Conservation (phyloP, 2,329 filamentous ascomycete genomes). For the Calonectria leucothoes region DNA sequence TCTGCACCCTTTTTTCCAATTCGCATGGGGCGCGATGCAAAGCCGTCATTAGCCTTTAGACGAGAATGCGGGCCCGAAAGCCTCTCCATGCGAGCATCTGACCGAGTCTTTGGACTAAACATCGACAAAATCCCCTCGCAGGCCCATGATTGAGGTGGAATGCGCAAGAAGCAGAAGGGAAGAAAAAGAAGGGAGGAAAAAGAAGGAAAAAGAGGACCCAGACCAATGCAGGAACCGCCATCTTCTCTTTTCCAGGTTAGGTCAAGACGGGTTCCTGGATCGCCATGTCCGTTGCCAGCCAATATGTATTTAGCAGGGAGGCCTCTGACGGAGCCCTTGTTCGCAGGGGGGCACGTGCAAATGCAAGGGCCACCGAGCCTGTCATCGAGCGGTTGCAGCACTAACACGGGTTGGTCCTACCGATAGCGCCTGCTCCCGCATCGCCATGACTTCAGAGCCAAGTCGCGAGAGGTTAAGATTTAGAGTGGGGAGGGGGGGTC, state of each 20-base stretch:
- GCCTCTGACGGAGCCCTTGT: background rate
- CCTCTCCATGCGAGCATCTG: background rate
- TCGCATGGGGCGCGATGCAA: background rate
- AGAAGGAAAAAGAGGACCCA: background rate
- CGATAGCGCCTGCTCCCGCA: background rate
- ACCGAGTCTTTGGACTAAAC: background rate
- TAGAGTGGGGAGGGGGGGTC: background rate
- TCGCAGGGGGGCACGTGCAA: background rate
- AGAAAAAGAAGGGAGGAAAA: background rate
- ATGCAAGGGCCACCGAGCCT: background rate
- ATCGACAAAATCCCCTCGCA: background rate
- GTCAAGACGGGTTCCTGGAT: background rate
- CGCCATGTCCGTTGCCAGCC: background rate
- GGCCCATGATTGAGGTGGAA: background rate
- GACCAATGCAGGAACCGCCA: background rate
- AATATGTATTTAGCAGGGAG: background rate
- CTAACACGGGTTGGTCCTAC: background rate
- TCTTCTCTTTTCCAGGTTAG: background rate
- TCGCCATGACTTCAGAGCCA: background rate
- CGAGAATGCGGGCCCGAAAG: background rate
- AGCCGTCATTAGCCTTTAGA: background rate
- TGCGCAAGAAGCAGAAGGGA: background rate
- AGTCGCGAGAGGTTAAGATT: background rate
- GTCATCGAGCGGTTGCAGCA: background rate
- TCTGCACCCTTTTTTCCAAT: background rate